Conservation (phyloP, 139 green algal species). For the Chlorokybus atmophyticus region DNA sequence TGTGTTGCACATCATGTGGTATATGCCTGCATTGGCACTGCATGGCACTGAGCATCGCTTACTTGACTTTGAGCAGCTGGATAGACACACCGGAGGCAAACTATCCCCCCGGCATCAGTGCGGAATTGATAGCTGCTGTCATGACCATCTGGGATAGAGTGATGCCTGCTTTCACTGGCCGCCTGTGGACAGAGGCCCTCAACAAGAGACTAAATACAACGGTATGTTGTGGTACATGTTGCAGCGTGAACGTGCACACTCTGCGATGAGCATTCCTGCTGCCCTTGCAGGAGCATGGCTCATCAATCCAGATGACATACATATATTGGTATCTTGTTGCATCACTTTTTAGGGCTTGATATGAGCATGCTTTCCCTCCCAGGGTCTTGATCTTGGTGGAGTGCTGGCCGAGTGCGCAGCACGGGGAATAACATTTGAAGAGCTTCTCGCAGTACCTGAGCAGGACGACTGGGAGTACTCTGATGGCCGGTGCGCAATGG, state of each 20-base stretch:
- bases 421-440: conserved; percentile 13
- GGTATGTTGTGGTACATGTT: too few species aligned
- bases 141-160: conserved; percentile 18
- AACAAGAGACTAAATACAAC: conserved; percentile 21
- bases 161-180: conserved; percentile 19
- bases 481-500: conserved; percentile 17
- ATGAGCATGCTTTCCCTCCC: background rate
- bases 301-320: too few species aligned
- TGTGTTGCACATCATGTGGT: too few species aligned
- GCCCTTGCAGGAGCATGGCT: too few species aligned
- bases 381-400: conserved; percentile 8
- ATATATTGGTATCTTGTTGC: too few species aligned
- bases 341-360: too few species aligned
- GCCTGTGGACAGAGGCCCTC: conserved; percentile 24
- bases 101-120: conserved; percentile 10
- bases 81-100: conserved; percentile 17
- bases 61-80: too few species aligned
- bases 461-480: conserved; percentile 24
- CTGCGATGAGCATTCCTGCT: too few species aligned
- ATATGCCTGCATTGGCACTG: too few species aligned
- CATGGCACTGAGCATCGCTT: too few species aligned
- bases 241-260: too few species aligned
- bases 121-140: conserved; percentile 14
- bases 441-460: conserved; percentile 22
- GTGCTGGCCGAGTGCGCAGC: conserved; percentile 13